These are phyloP conservation scores for Achaetomiella virescens DNA, from an alignment of 495 filamentous ascomycete species.

Conservation along the genomic window DNA sequence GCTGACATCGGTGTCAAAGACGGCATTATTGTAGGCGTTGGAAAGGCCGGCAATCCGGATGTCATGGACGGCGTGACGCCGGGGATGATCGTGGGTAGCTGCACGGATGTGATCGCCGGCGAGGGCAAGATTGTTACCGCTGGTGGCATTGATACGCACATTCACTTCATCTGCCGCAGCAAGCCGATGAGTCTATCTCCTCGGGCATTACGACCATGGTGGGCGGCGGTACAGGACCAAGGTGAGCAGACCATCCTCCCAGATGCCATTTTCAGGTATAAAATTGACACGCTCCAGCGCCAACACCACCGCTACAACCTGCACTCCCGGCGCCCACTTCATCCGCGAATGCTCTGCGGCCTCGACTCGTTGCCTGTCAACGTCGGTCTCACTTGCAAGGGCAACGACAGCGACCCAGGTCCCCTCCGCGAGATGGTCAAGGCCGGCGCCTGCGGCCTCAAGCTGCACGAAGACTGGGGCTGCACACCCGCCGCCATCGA, in stretches of 20 bases:
- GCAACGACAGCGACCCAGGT: conserved; percentile 71
- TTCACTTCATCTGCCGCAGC: conserved; percentile 96
- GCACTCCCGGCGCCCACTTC: conserved; percentile 79
- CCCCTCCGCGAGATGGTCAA: conserved; percentile 75
- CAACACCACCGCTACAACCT: conserved; percentile 92
- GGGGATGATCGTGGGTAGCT: conserved; percentile 76
- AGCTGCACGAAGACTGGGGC: conserved; percentile 98
- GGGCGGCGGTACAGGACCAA: conserved; percentile 89
- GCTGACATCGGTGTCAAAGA: conserved; percentile 93
- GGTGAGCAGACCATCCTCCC: conserved; percentile 32
- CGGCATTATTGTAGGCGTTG: conserved; percentile 82
- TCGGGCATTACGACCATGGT: conserved; percentile 90
- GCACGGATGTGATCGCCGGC: conserved; percentile 93
- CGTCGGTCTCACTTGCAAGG: conserved; percentile 91
- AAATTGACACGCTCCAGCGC: conserved; percentile 48
- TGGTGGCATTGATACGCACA: conserved; percentile 87
- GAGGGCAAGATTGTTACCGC: conserved; percentile 92
- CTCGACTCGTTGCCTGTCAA: conserved; percentile 84
- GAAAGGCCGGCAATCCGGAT: conserved; percentile 95
- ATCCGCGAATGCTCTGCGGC: conserved; percentile 92
- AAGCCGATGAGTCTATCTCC: conserved; percentile 77
- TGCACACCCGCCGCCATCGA: conserved; percentile 90
- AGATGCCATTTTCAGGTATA: background rate
- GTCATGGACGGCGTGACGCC: conserved; percentile 84
- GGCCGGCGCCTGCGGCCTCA: conserved; percentile 85